These are phyloP conservation scores for Echites panduratus DNA, from an alignment of 257 asterid genomes.

Conservation along the genomic window DNA sequence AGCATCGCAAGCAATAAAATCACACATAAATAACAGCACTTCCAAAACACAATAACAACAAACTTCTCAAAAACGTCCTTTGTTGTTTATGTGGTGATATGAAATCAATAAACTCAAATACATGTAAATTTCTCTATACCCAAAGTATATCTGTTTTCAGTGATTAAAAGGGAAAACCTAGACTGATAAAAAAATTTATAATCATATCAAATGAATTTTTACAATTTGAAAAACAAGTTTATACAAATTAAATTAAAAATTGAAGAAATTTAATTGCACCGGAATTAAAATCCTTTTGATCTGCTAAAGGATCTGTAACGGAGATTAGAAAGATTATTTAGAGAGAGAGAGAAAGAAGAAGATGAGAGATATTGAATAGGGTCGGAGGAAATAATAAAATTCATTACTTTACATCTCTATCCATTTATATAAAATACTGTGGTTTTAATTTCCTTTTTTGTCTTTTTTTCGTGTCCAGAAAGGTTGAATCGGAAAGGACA, in stretches of 20 bases:
- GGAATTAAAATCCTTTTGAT: conserved; percentile 26
- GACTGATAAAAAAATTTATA: neutral
- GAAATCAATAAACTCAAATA: neutral
- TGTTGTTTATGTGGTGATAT: conserved; percentile 31
- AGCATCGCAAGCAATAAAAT: conserved; percentile 29
- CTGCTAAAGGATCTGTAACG: neutral
- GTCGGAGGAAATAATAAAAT: conserved; percentile 17
- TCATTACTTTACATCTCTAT: conserved; percentile 43
- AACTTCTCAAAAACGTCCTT: conserved; percentile 35
- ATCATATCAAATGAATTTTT: neutral
- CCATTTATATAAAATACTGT: neutral
- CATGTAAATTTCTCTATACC: too few relatives aligned
- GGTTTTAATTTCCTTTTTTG: neutral
- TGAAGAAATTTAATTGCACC: neutral
- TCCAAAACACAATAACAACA: conserved; percentile 41
- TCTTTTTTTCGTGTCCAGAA: neutral
- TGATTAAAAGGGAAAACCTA: neutral
- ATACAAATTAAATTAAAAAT: conserved; percentile 34
- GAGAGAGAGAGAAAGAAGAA: conserved; percentile 22
- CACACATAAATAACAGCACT: conserved; percentile 20
- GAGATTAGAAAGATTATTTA: neutral
- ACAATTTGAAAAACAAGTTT: conserved; percentile 33
- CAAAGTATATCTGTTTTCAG: neutral
- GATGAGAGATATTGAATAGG: neutral
- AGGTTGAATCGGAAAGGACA: neutral